phyloP scores from a whole-genome alignment of 805 yeast genomes.

The Kazachstania bromeliacearum region DNA sequence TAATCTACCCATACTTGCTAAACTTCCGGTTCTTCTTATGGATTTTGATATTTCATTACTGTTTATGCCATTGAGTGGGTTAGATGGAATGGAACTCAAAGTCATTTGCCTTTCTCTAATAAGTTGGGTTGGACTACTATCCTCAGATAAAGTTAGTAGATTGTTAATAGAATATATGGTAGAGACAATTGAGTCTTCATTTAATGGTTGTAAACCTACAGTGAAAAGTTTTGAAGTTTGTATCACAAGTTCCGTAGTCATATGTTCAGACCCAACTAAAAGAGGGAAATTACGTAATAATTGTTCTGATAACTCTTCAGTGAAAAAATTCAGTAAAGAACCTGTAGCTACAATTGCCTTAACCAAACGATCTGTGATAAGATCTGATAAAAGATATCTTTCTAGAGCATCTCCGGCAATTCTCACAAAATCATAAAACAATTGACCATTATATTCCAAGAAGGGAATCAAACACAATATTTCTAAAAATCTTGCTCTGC shows the following conservation, averaged over 20 bases:
- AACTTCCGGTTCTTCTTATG: neutral
- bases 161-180: conserved; percentile 79
- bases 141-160: conserved; percentile 48
- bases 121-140: conserved; percentile 30
- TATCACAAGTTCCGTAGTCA: conserved; percentile 39
- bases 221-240: conserved; percentile 52
- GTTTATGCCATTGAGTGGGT: neutral
- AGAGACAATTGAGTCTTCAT: conserved; percentile 77
- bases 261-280: conserved; percentile 46
- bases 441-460: conserved; percentile 38
- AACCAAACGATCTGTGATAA: conserved; percentile 11
- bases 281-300: conserved; percentile 39
- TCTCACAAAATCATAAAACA: conserved; percentile 35
- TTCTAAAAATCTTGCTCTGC: conserved; percentile 33
- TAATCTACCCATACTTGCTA: neutral
- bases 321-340: conserved; percentile 38
- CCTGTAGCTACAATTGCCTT: conserved; percentile 46
- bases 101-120: conserved; percentile 30
- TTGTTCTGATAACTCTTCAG: conserved; percentile 28
- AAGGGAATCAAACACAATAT: conserved; percentile 26
- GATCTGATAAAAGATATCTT: conserved; percentile 34
- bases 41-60: neutral
- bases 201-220: conserved; percentile 52
- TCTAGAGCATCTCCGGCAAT: conserved; percentile 44
- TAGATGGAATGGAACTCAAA: conserved; percentile 10